Base-by-base conservation (phyloP, 2,329 filamentous ascomycete genomes). In the Cercospora sesami region DNA sequence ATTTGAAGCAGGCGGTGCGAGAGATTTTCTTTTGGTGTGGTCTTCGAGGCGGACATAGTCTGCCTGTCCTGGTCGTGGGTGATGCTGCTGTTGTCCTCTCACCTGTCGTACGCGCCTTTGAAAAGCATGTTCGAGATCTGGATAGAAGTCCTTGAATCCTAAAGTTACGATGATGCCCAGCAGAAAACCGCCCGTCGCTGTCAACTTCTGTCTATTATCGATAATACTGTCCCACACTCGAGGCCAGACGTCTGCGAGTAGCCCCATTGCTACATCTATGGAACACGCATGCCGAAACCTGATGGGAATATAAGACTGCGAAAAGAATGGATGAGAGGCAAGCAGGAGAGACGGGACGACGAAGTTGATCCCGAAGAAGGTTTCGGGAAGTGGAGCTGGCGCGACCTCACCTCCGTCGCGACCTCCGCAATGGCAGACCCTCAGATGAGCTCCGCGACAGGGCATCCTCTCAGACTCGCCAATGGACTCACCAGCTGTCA, bases 401-500 rank as follows among this genome's bases (percentile, higher is more conserved):
- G 55, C 55, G 23, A 59, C 55, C 55, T 59, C 55, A 59, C 55
- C 55, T 45, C 60, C 60, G 60, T 42, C 26, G 60, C 36, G 42
- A 62, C 26, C 60, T 62, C 60, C 60, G 60, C 60, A 51, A 31
- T 48, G 60, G 28, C 55, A 33, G 30, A 58, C 16, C 26, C 28
- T 58, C 16, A 31, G 31, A 59, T 21, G 9, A 31, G 30, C 55
- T 36, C 16, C n/a, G 31, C 48, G 23, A 55, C 48, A 55, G 21
- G 23, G 23, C 23, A 23, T 55, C 48, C 28, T 9, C 28, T 59
- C 31, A 36, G 16, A 59, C 12, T n/a, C 23, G 16, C 33, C 14
- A 36, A 96, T 97, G 93, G 93, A 97, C 82, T 94, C 92, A 18
- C 90, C 90, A 68, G 83, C 92, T 70, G 85, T 93, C 72, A 87